phyloP scores from a whole-genome alignment of 495 filamentous ascomycete species.

The Neurospora sp. region DNA sequence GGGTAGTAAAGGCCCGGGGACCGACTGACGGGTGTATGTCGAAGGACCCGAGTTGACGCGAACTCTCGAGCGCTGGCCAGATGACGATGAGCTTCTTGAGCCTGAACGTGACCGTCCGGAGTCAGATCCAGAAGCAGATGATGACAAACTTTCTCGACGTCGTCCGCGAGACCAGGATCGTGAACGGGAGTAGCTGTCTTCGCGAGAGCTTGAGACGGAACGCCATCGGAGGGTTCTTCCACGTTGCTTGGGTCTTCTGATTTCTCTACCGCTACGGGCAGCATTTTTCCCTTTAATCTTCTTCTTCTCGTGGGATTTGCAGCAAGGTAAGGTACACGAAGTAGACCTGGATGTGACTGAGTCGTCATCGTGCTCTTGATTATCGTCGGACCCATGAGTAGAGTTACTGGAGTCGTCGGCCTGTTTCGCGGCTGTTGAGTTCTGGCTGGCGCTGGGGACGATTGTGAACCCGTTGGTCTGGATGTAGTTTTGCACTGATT shows the following conservation, averaged over 20 bases:
- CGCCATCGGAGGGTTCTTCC: slow-evolving; percentile 7
- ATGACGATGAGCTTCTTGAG: neutral
- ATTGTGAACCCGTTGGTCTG: slow-evolving; percentile 24
- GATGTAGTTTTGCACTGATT: slow-evolving; percentile 30
- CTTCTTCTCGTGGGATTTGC: neutral
- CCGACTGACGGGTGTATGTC: neutral
- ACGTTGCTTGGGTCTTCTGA: neutral
- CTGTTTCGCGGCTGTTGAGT: too few relatives aligned
- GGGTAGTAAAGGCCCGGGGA: neutral
- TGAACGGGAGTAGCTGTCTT: slow-evolving; percentile 15
- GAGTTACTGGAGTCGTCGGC: neutral
- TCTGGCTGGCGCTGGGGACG: slow-evolving; percentile 5
- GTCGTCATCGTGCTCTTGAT: slow-evolving; percentile 10
- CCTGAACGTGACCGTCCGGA: neutral
- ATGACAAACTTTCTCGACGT: slow-evolving; percentile 3
- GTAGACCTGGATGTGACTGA: slow-evolving; percentile 6
- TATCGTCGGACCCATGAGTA: neutral
- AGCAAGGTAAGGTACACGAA: slow-evolving; percentile 1
- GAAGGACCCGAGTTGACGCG: neutral
- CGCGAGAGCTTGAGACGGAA: slow-evolving; percentile 8
- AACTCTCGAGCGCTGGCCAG: neutral
- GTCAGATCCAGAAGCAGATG: neutral
- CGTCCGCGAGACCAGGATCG: slow-evolving; percentile 19
- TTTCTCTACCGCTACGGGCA: neutral
- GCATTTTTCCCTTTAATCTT: neutral